phyloP scores from a whole-genome alignment of 1,139 yeast genomes.

The Suhomyces maxii region DNA sequence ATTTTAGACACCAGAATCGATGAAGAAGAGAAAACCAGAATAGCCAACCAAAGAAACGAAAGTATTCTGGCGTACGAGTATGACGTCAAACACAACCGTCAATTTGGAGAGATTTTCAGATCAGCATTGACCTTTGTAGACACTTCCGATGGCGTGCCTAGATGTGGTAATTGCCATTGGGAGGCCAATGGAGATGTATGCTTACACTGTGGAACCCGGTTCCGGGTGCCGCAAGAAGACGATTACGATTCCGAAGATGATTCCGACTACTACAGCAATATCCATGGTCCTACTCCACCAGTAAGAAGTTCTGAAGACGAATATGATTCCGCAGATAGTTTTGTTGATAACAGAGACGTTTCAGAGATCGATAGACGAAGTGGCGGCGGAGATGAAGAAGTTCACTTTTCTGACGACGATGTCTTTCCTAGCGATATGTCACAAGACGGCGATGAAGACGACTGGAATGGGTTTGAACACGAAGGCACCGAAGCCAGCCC shows the following conservation, averaged over 20 bases:
- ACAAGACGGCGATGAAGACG: conserved; percentile 12
- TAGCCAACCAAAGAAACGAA: conserved; percentile 25
- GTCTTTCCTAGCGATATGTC: conserved; percentile 9
- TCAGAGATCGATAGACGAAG: conserved; percentile 16
- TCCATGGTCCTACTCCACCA: not conserved
- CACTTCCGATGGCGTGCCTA: conserved; percentile 71
- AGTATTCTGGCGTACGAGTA: conserved; percentile 34
- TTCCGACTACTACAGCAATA: conserved; percentile 21
- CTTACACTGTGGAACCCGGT: conserved; percentile 52
- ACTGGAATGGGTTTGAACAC: conserved; percentile 16
- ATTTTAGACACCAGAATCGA: conserved; percentile 27
- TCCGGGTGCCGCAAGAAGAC: conserved; percentile 32
- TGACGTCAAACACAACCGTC: conserved; percentile 34
- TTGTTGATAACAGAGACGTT: conserved; percentile 22
- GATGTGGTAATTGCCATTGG: conserved; percentile 85
- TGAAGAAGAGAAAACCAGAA: conserved; percentile 20
- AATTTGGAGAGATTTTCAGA: conserved; percentile 54
- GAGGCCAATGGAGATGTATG: conserved; percentile 64
- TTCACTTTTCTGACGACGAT: conserved; percentile 9
- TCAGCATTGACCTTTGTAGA: conserved; percentile 55
- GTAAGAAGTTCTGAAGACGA: conserved; percentile 11
- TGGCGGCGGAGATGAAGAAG: not conserved
- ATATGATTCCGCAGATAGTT: conserved; percentile 26
- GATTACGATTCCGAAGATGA: conserved; percentile 31
- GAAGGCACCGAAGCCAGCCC: conserved; percentile 9